A percentile compares a stretch with the other conserved stretches of the same genome.
Conservation (phyloP, 257 asterid genomes). For the Solanum chiquidenum region DNA sequence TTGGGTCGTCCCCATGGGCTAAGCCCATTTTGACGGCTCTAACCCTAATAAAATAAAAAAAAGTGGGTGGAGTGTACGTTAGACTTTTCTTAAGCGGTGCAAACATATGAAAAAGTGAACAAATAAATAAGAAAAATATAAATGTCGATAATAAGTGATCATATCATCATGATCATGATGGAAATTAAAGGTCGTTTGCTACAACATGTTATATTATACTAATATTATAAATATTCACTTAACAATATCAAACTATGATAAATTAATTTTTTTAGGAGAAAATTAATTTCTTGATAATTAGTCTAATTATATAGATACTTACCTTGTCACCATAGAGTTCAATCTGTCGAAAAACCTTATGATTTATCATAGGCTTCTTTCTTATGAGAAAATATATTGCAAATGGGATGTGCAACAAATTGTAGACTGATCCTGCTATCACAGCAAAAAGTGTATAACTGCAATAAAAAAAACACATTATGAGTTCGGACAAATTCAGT, state of each 20-base stretch:
- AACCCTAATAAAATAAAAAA: too few species aligned
- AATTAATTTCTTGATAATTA: background rate
- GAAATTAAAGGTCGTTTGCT: background rate
- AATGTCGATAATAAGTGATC: too few species aligned
- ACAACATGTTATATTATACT: background rate
- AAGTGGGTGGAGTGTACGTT: background rate
- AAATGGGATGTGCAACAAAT: background rate
- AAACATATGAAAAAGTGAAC: too few species aligned
- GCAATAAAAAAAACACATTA: background rate
- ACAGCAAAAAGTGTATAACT: slow-evolving; percentile 1
- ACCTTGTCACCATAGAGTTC: slow-evolving; percentile 11
- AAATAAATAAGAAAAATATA: too few species aligned
- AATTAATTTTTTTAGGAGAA: background rate
- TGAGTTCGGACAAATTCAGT: background rate
- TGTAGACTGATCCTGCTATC: background rate
- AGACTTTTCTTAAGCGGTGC: background rate
- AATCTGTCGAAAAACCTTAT: background rate
- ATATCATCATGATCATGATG: background rate
- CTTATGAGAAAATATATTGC: background rate
- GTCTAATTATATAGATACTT: background rate
- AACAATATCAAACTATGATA: background rate
- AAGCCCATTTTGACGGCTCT: too few species aligned
- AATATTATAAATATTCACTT: too few species aligned
- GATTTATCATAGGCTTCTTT: background rate
- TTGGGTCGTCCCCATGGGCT: too few species aligned